These are phyloP conservation scores for Raddia guianensis DNA, from an alignment of 176 grass and related monocot genomes.

Conservation along the genomic window DNA sequence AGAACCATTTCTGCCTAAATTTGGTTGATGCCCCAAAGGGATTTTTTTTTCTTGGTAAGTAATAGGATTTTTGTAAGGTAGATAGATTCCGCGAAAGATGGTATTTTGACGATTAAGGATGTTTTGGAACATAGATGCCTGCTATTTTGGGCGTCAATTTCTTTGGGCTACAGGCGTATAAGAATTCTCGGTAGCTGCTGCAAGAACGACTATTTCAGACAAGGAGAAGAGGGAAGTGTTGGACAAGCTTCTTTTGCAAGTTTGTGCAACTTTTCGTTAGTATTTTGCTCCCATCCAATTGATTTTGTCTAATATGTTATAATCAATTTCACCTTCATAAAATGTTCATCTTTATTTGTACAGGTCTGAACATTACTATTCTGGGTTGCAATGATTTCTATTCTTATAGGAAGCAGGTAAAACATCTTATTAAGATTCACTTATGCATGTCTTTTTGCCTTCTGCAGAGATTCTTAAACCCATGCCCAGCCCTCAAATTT, in stretches of 20 bases:
- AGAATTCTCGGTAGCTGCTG: constrained; percentile 70
- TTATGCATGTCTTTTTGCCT: constrained; percentile 14
- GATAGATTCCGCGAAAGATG: not conserved
- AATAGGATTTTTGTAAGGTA: not conserved
- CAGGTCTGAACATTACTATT: constrained; percentile 81
- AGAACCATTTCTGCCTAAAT: not conserved
- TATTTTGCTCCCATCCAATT: constrained; percentile 17
- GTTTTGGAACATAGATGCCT: not conserved
- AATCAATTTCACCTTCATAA: constrained; percentile 17
- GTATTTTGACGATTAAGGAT: not conserved
- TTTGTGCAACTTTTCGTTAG: constrained; percentile 38
- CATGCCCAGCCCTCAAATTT: not conserved
- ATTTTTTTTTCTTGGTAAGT: not conserved
- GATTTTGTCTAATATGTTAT: not conserved
- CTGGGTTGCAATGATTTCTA: constrained; percentile 96
- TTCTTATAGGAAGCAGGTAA: constrained; percentile 91
- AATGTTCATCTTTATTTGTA: constrained; percentile 29
- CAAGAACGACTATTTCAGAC: constrained; percentile 55
- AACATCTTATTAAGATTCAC: constrained; percentile 7
- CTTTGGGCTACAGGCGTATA: constrained; percentile 54
- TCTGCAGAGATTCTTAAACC: not conserved
- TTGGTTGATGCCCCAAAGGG: not conserved
- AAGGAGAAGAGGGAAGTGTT: constrained; percentile 62
- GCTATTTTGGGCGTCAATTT: not conserved
- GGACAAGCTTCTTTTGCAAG: constrained; percentile 78